A percentile compares a stretch with the other conserved stretches of the same genome.
Evolutionary conservation across 1,139 yeast genomes (phyloP).

Genomic region (Debaryomycetaceae sp.): DNA sequence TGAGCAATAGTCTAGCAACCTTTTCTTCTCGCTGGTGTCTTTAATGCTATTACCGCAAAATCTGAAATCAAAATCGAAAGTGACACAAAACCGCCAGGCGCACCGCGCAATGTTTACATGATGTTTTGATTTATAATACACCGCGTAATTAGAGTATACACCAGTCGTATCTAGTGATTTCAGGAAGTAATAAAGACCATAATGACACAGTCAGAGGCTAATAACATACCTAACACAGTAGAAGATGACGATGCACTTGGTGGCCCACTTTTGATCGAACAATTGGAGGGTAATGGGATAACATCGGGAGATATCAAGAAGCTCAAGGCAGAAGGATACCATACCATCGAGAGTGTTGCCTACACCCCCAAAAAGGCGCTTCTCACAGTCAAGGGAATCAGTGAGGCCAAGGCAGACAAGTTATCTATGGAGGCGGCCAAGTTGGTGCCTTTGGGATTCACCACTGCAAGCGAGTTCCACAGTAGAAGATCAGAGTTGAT

Average conservation of each 20-base stretch:
- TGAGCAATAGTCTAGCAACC: too few relatives aligned
- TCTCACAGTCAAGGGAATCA: slow-evolving; percentile 80
- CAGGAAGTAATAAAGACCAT: neutral
- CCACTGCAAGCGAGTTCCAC: slow-evolving; percentile 95
- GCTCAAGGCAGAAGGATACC: slow-evolving; percentile 77
- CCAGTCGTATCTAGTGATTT: neutral
- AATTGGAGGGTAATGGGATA: slow-evolving; percentile 80
- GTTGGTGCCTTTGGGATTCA: slow-evolving; percentile 93
- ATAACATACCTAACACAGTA: slow-evolving; percentile 3
- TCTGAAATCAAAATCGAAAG: neutral
- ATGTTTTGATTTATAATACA: slow-evolving; percentile 1
- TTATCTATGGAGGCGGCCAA: slow-evolving; percentile 79
- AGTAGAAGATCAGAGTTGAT: slow-evolving; percentile 86
- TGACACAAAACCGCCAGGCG: slow-evolving; percentile 2
- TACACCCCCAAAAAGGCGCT: slow-evolving; percentile 80
- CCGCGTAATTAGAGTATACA: slow-evolving; percentile 1
- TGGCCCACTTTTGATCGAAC: slow-evolving; percentile 47
- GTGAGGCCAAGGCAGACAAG: slow-evolving; percentile 93
- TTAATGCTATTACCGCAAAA: too few relatives aligned
- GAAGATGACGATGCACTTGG: slow-evolving; percentile 38
- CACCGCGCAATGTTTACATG: slow-evolving; percentile 1
- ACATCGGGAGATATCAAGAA: slow-evolving; percentile 75
- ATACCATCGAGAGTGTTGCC: slow-evolving; percentile 90
- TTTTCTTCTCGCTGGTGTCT: too few relatives aligned
- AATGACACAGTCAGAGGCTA: slow-evolving; percentile 16